Conservation (phyloP, 2,329 filamentous ascomycete genomes). For the Didymella sp. region DNA sequence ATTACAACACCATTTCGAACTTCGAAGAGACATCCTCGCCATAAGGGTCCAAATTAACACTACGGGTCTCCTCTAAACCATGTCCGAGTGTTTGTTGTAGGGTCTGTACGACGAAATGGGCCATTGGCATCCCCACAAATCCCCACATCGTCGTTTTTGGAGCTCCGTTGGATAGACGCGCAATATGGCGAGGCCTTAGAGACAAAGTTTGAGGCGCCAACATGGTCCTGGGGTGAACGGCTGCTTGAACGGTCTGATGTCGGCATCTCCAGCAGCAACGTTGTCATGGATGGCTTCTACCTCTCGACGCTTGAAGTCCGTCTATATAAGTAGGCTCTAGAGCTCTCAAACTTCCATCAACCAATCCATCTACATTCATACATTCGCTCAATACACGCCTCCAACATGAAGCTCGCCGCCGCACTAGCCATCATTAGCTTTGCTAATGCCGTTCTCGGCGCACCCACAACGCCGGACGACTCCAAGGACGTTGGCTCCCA, state of each 20-base stretch:
- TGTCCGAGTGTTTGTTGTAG: not conserved
- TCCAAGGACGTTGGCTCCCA: not conserved
- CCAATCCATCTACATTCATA: slow-evolving; percentile 9
- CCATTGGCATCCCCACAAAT: slow-evolving; percentile 15
- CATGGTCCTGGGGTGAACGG: not conserved
- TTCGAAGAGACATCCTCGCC: not conserved
- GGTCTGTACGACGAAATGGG: not conserved
- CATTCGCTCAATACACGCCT: slow-evolving; percentile 2
- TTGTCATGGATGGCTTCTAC: not conserved
- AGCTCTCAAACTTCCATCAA: not conserved
- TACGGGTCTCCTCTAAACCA: slow-evolving; percentile 4
- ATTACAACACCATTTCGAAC: not conserved
- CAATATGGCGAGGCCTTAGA: not conserved
- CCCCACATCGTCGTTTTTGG: not conserved
- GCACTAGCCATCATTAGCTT: slow-evolving; percentile 29
- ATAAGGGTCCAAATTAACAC: not conserved
- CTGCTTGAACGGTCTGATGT: not conserved
- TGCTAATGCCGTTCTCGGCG: slow-evolving; percentile 17
- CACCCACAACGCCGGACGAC: not conserved
- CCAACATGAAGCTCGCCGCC: slow-evolving; percentile 39
- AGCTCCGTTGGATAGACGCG: not conserved
- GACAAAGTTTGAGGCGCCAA: not conserved
- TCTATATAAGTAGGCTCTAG: not conserved
- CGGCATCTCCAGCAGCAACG: not conserved
- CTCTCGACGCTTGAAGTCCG: not conserved